phyloP scores from a whole-genome alignment of 495 filamentous ascomycete genomes.

The Lophiostoma macrostomum region DNA sequence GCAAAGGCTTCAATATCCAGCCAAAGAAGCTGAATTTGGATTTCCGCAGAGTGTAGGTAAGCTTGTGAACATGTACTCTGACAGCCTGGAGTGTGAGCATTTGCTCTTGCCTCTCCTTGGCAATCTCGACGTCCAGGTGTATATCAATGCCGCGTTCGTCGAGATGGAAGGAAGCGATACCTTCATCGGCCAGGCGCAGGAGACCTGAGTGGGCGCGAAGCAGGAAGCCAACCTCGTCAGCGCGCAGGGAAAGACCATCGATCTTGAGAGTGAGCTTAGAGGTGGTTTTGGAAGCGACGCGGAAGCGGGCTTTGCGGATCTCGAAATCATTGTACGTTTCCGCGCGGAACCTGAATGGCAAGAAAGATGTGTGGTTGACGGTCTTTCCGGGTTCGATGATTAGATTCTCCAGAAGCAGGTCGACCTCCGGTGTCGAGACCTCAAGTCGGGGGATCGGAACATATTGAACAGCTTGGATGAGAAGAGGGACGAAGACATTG shows the following conservation, averaged over 20 bases:
- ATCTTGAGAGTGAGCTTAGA: constrained; percentile 72
- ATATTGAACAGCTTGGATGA: constrained; percentile 75
- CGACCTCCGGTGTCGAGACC: constrained; percentile 74
- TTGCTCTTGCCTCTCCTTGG: constrained; percentile 67
- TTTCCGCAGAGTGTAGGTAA: constrained; percentile 71
- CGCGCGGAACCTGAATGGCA: constrained; percentile 77
- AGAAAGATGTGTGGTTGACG: constrained; percentile 81
- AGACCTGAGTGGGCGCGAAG: constrained; percentile 64
- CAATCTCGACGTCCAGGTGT: constrained; percentile 64
- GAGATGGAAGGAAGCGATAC: constrained; percentile 78
- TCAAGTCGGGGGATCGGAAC: constrained; percentile 86
- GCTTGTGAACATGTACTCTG: constrained; percentile 77
- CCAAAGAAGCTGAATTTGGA: constrained; percentile 72
- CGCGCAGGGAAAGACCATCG: constrained; percentile 74
- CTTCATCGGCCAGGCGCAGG: constrained; percentile 69
- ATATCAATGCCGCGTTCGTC: constrained; percentile 86
- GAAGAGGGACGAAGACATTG: constrained; percentile 74
- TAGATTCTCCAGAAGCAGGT: constrained; percentile 84
- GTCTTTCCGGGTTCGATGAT: constrained; percentile 85
- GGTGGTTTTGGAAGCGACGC: constrained; percentile 62
- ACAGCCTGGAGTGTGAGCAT: constrained; percentile 76
- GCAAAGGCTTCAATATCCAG: constrained; percentile 81
- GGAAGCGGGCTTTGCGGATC: constrained; percentile 73
- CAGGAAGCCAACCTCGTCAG: constrained; percentile 83
- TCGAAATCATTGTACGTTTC: constrained; percentile 84